Evolutionary conservation across 441 rosid species (phyloP).

Genomic region (Gossypium schwendimanii): DNA sequence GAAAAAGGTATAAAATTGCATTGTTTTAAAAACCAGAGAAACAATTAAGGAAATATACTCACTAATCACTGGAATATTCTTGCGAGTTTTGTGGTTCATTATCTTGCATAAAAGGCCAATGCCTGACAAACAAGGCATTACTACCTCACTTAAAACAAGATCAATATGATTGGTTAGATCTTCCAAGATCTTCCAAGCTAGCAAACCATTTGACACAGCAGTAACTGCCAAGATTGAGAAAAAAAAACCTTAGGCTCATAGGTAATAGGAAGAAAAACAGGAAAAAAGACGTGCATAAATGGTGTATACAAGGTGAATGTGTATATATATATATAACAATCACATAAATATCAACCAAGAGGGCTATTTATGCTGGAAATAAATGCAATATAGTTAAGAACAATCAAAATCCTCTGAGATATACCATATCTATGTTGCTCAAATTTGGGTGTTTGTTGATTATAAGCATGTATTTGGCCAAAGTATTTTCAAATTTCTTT

Average conservation of each 20-base stretch:
- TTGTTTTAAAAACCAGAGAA: not conserved
- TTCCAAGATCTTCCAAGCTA: conserved; percentile 39
- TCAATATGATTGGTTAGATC: conserved; percentile 35
- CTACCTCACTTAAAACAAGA: conserved; percentile 39
- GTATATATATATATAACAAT: not conserved
- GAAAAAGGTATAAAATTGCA: conserved; percentile 1
- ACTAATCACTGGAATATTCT: conserved; percentile 40
- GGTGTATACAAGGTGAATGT: not conserved
- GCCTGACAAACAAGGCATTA: conserved; percentile 36
- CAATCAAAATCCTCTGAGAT: not conserved
- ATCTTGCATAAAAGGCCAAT: conserved; percentile 38
- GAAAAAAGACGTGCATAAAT: not conserved
- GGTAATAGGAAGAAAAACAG: not conserved
- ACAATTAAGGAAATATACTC: conserved; percentile 18
- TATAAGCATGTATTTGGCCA: no score
- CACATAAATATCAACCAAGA: not conserved
- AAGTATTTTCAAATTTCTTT: no score
- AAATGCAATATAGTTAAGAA: not conserved
- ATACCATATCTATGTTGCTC: no score
- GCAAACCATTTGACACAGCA: conserved; percentile 32
- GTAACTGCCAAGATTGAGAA: conserved; percentile 19
- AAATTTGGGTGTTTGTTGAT: no score
- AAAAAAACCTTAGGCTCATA: not conserved
- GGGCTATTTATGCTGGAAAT: not conserved
- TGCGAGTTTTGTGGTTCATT: conserved; percentile 36